phyloP scores from a whole-genome alignment of 2,329 filamentous ascomycete genomes.

The Stagonosporopsis chrysanthemi region DNA sequence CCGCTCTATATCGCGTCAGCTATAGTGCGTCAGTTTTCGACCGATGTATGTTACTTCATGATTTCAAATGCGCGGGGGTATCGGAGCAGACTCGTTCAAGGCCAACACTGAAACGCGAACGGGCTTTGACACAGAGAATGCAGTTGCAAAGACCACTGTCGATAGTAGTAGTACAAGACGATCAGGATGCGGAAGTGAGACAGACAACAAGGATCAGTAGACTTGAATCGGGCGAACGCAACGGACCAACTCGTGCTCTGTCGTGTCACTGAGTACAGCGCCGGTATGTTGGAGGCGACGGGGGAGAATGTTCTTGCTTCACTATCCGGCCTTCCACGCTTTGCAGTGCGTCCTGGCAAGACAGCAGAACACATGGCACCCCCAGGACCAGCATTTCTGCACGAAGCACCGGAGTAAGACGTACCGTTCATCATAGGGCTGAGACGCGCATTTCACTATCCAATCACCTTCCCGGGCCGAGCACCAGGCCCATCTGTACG shows the following conservation, averaged over 20 bases:
- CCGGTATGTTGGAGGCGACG: neutral
- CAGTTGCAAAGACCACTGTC: neutral
- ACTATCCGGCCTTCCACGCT: neutral
- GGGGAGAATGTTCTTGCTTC: neutral
- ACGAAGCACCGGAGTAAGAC: slow-evolving; percentile 13
- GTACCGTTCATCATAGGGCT: slow-evolving; percentile 15
- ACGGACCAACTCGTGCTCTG: neutral
- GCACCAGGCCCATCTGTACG: slow-evolving; percentile 4
- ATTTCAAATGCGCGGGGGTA: neutral
- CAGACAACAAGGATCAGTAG: neutral
- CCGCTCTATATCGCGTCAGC: neutral
- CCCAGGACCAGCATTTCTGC: slow-evolving; percentile 2
- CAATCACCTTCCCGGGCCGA: neutral
- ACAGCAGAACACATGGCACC: slow-evolving; percentile 12
- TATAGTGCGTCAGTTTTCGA: neutral
- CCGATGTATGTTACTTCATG: neutral
- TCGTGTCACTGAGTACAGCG: neutral
- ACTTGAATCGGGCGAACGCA: neutral
- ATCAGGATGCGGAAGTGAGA: neutral
- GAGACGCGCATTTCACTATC: slow-evolving; percentile 10
- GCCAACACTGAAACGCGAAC: neutral
- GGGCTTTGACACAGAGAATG: neutral
- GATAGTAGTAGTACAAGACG: neutral
- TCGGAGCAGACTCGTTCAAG: neutral
- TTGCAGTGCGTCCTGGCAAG: neutral